Evolutionary conservation across 2,329 filamentous ascomycete species (phyloP), one percentile per base, ranked within the genome.

Genomic region (Penicillium concentricum): DNA sequence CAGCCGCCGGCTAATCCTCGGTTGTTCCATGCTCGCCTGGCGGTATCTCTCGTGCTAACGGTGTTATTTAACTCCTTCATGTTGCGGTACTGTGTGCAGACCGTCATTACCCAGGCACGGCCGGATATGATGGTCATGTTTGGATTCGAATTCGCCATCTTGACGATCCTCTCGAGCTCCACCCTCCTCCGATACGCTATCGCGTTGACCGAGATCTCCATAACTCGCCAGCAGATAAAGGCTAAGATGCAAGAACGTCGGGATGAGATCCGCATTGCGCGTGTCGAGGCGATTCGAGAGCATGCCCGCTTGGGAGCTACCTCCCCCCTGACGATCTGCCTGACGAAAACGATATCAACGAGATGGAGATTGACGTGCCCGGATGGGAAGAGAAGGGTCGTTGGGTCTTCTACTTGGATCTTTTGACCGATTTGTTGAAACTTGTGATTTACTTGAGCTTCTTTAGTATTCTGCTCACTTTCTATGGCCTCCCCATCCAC

Each of bases 81-180:
- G 76, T 85, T 97, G 62, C 83, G 82, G 47, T 97, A 96, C 73
- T 88, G 89, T 57, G 82, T 96, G 59, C 84, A 87, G 28, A 91
- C 89, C 0, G 92, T 97, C 32, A 86, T 97, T 48, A 87, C 90
- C 56, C 87, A 95, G 71, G 91, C 93, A 2, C 84, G 89, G n/a
- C 92, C 93, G 0, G 94, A 95, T 57, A 97, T 99, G 90, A 99
- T 97, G 92, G 92, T 99, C 61, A 97, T 99, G 92, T 99, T 99
- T 69, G 86, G 95, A 6, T 99, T 99, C 67, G 94, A 99, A 74
- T 97, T 97, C 70, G 92, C 93, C 37, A 87, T 99, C 42, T 78
- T 97, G 58, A 82, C 86, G 2, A 88, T 95, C 10, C 87, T 87
- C 50, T 96, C 93, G 0, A 80, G 86, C 51, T 92, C 93, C 46